Evolutionary conservation across 306 rosid genomes (phyloP).

Genomic region (Luffa aegyptiaca): DNA sequence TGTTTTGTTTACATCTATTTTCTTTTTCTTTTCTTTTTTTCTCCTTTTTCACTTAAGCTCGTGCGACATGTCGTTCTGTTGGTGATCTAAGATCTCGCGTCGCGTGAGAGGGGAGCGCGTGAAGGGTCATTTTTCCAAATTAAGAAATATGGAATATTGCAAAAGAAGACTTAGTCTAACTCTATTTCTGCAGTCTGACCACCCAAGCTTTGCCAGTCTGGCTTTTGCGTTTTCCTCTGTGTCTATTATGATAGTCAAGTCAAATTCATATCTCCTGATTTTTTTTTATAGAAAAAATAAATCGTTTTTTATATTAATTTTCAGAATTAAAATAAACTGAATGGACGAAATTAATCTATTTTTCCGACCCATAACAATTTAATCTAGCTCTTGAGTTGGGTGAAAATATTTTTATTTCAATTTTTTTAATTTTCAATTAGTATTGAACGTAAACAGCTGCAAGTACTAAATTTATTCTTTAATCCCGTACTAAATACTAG

Average conservation of each 20-base stretch:
- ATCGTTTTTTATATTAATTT: not conserved
- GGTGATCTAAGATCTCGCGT: not conserved
- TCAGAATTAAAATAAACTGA: not conserved
- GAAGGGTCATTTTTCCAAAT: not conserved
- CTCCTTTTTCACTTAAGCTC: too few species aligned
- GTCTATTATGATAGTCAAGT: slow-evolving; percentile 8
- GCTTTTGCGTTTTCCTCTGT: not conserved
- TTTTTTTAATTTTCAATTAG: too few species aligned
- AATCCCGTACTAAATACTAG: too few species aligned
- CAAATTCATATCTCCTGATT: not conserved
- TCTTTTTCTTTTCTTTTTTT: not conserved
- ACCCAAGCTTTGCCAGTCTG: not conserved
- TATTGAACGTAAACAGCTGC: too few species aligned
- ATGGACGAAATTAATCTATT: too few species aligned
- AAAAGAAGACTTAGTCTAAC: not conserved
- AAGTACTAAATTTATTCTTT: too few species aligned
- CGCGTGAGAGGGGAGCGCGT: not conserved
- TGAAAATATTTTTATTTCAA: too few species aligned
- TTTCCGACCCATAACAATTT: too few species aligned
- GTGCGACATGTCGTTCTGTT: not conserved
- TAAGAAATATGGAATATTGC: not conserved
- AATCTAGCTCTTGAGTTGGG: too few species aligned
- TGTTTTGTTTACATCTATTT: not conserved
- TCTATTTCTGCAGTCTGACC: slow-evolving; percentile 8
- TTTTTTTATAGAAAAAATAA: not conserved